Evolutionary conservation across 176 grass and related monocot genomes (phyloP), one percentile per base, ranked within the genome.

Genomic region (Thinopyrum elongatum): DNA sequence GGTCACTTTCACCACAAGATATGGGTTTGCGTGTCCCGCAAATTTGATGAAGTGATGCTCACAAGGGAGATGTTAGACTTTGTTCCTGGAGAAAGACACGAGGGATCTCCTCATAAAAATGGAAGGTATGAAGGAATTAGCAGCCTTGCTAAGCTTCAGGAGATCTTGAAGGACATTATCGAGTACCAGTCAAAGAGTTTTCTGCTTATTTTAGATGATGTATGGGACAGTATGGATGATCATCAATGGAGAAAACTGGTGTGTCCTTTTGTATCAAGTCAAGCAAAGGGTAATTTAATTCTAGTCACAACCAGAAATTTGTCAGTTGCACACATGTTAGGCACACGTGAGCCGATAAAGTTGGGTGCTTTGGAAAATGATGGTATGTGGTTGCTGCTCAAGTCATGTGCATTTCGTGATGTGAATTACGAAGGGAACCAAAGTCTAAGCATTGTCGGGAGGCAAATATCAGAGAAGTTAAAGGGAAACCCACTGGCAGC

Each of bases 401-500:
- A 79, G 42, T 0, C 16, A 34, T 86, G 53, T 44, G 77, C 90
- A 57, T 89, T 92, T 65, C 38, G 82, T 85, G 62, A 82, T 77
- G 69, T 16, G 3, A 64, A 85, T 0, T 21, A 47, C 11, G 7
- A 34, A 10, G 33, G 8, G 10, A 9, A 29, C 61, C 2, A 3
- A 23, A 77, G 17, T 27, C 42, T 92, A 34, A 34, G 34, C 1
- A 21, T 0, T 3, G 5, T 70, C 5, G 17, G 67, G 1, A 0
- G 19, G 67, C 1, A 70, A 70, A 70, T 70, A n/a, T 17, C 67
- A 5, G 33, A 70, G 67, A 70, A 70, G 7, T 11, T 55, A 21
- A 77, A n/a, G 0, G 77, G 90, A 1, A 76, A 60, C 7, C 90
- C 86, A 16, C 78, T 92, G 35, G 90, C 86, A 71, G 86, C 49